Conservation (phyloP, 805 yeast genomes). For the Priceomyces fermenticarens region DNA sequence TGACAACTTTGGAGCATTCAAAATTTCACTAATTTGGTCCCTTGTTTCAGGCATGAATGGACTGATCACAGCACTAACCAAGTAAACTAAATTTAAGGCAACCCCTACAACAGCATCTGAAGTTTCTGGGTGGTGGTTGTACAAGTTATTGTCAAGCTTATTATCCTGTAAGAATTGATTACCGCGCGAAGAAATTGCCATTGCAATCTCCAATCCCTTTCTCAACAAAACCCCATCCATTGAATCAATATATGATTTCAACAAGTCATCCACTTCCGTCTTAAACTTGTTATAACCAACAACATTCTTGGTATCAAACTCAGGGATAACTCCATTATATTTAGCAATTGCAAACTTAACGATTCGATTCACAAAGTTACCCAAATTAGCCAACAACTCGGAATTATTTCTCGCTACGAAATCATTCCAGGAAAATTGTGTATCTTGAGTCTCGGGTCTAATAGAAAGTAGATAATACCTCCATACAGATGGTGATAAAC, state of each 20-base stretch:
- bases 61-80: slow-evolving; percentile 74
- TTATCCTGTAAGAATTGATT: slow-evolving; percentile 94
- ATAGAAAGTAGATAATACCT: slow-evolving; percentile 90
- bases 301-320: slow-evolving; percentile 46
- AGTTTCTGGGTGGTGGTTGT: slow-evolving; percentile 68
- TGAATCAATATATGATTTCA: slow-evolving; percentile 60
- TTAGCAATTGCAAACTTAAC: slow-evolving; percentile 87
- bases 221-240: slow-evolving; percentile 81
- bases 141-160: slow-evolving; percentile 86
- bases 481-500: slow-evolving; percentile 92
- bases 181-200: slow-evolving; percentile 90
- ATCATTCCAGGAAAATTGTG: slow-evolving; percentile 97
- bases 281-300: slow-evolving; percentile 46
- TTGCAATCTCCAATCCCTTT: slow-evolving; percentile 86
- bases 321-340: slow-evolving; percentile 87
- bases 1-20: slow-evolving; percentile 75
- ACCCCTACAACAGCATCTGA: slow-evolving; percentile 92
- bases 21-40: slow-evolving; percentile 65
- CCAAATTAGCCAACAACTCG: slow-evolving; percentile 92
- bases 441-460: slow-evolving; percentile 93
- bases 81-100: slow-evolving; percentile 83
- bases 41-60: slow-evolving; percentile 93
- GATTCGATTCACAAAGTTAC: slow-evolving; percentile 93
- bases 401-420: slow-evolving; percentile 91
- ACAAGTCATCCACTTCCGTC: slow-evolving; percentile 59